phyloP scores from a whole-genome alignment of 177 flowering plant genomes.

The Vitis hybrid region DNA sequence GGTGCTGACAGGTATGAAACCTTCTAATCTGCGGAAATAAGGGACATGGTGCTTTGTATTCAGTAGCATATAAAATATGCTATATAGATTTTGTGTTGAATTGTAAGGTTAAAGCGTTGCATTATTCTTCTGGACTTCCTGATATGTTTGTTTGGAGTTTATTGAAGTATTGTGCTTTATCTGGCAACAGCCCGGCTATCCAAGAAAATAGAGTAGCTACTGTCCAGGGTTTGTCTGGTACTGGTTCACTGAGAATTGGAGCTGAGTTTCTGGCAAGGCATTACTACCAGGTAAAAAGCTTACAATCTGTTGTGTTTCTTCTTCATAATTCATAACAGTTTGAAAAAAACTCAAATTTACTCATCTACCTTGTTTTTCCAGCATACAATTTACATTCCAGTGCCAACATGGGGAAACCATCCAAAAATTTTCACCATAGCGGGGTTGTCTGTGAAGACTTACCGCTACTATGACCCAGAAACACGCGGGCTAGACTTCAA shows the following conservation, averaged over 20 bases:
- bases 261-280: conserved; percentile 20
- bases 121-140: too few relatives aligned
- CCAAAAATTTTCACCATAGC: conserved; percentile 2
- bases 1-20: conserved; percentile 55
- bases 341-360: neutral
- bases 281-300: conserved; percentile 10
- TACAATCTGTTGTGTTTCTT: too few relatives aligned
- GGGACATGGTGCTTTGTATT: too few relatives aligned
- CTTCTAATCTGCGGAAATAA: neutral
- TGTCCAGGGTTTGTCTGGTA: conserved; percentile 20
- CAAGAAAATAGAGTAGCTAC: conserved; percentile 18
- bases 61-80: too few relatives aligned
- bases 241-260: conserved; percentile 19
- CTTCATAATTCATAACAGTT: neutral
- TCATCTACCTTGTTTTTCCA: neutral
- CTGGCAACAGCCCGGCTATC: conserved; percentile 12
- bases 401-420: conserved; percentile 10
- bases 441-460: conserved; percentile 5
- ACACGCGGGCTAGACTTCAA: conserved; percentile 5
- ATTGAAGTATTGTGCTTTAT: neutral
- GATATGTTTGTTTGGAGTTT: too few relatives aligned
- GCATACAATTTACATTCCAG: conserved; percentile 6
- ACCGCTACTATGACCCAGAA: conserved; percentile 6
- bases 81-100: too few relatives aligned
- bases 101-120: too few relatives aligned